Evolutionary conservation across 768 basidiomycete genomes (phyloP).

Genomic region (Gelatoporia subvermispora): DNA sequence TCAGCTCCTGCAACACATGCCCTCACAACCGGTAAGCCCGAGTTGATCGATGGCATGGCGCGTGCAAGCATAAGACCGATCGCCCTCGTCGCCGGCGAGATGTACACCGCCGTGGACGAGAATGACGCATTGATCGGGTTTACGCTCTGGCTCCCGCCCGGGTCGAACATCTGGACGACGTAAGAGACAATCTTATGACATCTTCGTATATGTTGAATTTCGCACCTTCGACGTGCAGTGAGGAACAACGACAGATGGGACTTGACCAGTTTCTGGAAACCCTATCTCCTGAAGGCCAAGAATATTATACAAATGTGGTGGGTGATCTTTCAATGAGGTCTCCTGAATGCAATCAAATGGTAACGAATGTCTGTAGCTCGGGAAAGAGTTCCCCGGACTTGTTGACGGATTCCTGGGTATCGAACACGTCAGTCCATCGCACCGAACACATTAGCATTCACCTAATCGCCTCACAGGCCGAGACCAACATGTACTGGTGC

Average conservation of each 20-base stretch:
- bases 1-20: conserved; percentile 5
- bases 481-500: conserved; percentile 14
- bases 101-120: conserved; percentile 11
- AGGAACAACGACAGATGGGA: conserved; percentile 12
- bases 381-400: conserved; percentile 9
- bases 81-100: conserved; percentile 7
- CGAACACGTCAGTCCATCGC: conserved; percentile 4
- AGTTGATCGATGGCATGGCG: conserved; percentile 2
- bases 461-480: background rate
- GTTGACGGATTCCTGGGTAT: conserved; percentile 11
- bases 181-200: too few species aligned
- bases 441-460: too few species aligned
- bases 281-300: conserved; percentile 15
- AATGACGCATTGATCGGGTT: conserved; percentile 9
- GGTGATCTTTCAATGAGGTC: background rate
- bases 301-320: conserved; percentile 11
- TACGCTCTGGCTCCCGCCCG: conserved; percentile 9
- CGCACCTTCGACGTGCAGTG: too few species aligned
- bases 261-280: conserved; percentile 10
- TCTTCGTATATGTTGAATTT: too few species aligned
- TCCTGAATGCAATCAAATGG: background rate
- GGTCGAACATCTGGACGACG: background rate
- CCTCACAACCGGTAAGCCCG: conserved; percentile 4
- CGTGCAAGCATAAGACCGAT: conserved; percentile 6
- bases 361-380: conserved; percentile 3